Evolutionary conservation across 768 basidiomycete species (phyloP), one percentile per base, ranked within the genome.

Genomic region (Leccinum sublutescens): DNA sequence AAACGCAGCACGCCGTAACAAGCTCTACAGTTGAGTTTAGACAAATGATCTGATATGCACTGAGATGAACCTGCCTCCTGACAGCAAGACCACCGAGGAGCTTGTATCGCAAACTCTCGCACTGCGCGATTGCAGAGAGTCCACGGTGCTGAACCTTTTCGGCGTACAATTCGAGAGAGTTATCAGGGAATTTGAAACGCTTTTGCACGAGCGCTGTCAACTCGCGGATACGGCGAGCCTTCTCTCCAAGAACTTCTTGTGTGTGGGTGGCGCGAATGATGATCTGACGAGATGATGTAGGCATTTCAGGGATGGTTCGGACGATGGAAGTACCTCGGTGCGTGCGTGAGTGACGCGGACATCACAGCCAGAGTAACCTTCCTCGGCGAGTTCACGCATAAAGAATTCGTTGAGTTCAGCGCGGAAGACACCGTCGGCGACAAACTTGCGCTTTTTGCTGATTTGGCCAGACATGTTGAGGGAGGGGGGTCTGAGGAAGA

Each of bases 1-100:
- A 98, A 99, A 72, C 97, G 94, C 72, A 99, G 94, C 71, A 99
- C 97, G 89, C 97, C 97, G 76, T 98, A 99, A 81, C 96, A 98
- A 51, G 94, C 94, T 72, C 93, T 94, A 34, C 56, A 34, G 59
- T 48, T 23, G 25, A 55, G 45, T 33, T 56, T 1, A 62, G 57
- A 56, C 51, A 0, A 43, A 33, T 10, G 10, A 36, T 6, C 33
- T 15, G 23, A 21, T 29, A 34, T 10, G 15, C 8, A 45, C 33
- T n/a, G 23, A 56, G 19, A 43, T 56, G 36, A 48, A 67, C 88
- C 55, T 74, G 93, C 95, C 96, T 89, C 75, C 97, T 91, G 74
- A 98, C 95, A 72, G 97, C 97, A 68, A 99, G 93, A 78, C 97
- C 97, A 78, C 96, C 96, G 65, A 99, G 91, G 66, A 99, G 88